phyloP scores from a whole-genome alignment of 129 eudicot genomes.

The Logfia minima region DNA sequence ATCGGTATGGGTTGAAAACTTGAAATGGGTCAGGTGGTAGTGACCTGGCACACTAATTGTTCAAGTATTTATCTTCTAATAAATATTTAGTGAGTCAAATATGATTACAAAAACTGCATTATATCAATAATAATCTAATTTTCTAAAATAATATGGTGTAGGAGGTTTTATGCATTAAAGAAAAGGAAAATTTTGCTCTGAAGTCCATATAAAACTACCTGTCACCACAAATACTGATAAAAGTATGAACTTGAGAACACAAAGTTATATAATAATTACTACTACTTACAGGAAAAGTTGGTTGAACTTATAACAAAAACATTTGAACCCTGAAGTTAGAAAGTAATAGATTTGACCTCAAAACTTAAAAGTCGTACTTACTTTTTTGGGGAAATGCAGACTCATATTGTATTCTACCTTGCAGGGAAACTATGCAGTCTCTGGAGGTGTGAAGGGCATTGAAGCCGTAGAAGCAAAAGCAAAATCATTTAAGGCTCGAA shows the following conservation, averaged over 20 bases:
- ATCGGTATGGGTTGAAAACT: background rate
- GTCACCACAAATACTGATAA: background rate
- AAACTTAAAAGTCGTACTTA: background rate
- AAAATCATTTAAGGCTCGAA: conserved; percentile 94
- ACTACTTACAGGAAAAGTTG: background rate
- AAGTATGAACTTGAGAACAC: background rate
- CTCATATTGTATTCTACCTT: conserved; percentile 13
- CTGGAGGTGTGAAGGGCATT: conserved; percentile 94
- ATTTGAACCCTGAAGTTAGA: background rate
- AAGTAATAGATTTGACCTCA: conserved; percentile 11
- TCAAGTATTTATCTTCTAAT: background rate
- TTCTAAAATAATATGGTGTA: background rate
- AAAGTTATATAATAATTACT: background rate
- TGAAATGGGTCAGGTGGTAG: background rate
- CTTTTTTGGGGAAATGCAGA: background rate
- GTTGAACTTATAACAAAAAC: background rate
- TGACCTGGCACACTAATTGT: background rate
- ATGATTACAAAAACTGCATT: too few relatives aligned
- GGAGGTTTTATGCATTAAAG: background rate
- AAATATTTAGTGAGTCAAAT: too few relatives aligned
- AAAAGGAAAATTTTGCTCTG: conserved; percentile 1
- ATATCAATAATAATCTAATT: too few relatives aligned
- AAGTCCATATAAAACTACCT: background rate
- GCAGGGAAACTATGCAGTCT: conserved; percentile 96
- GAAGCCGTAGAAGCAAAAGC: conserved; percentile 97